A percentile compares a stretch with the other conserved stretches of the same genome.
Evolutionary conservation across 2,329 filamentous ascomycete species (phyloP).

Genomic region (Cytospora schulzeri): DNA sequence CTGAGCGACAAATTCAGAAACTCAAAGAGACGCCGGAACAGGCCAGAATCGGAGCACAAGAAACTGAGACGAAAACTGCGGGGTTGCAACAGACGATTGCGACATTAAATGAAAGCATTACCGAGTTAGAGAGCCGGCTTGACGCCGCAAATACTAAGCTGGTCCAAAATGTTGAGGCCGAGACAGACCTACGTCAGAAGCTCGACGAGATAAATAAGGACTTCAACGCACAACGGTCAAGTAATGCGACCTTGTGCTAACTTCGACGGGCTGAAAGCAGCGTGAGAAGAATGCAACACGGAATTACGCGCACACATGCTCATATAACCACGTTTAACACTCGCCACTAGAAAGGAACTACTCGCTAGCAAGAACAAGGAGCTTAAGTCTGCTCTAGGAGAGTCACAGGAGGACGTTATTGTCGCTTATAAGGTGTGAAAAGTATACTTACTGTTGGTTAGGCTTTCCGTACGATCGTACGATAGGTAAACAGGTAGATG

Average conservation of each 20-base stretch:
- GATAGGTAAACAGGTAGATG: too few relatives aligned
- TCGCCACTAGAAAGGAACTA: too few relatives aligned
- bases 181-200: background rate
- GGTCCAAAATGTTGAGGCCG: background rate
- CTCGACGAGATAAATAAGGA: background rate
- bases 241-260: background rate
- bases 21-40: background rate
- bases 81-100: background rate
- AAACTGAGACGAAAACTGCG: background rate
- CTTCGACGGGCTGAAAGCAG: background rate
- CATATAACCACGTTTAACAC: too few relatives aligned
- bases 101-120: background rate
- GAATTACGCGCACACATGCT: too few relatives aligned
- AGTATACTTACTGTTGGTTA: too few relatives aligned
- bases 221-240: background rate
- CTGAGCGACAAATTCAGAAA: constrained; percentile 6
- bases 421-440: background rate
- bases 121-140: background rate
- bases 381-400: background rate
- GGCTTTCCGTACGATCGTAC: too few relatives aligned
- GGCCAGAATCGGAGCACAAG: background rate
- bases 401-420: background rate
- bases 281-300: background rate
- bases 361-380: background rate
- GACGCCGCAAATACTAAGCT: background rate